Percentiles rank a stretch among this genome's conserved stretches.
These are phyloP conservation scores for Pichia gijzeniarum DNA, from an alignment of 805 yeast species.

Conservation along the genomic window DNA sequence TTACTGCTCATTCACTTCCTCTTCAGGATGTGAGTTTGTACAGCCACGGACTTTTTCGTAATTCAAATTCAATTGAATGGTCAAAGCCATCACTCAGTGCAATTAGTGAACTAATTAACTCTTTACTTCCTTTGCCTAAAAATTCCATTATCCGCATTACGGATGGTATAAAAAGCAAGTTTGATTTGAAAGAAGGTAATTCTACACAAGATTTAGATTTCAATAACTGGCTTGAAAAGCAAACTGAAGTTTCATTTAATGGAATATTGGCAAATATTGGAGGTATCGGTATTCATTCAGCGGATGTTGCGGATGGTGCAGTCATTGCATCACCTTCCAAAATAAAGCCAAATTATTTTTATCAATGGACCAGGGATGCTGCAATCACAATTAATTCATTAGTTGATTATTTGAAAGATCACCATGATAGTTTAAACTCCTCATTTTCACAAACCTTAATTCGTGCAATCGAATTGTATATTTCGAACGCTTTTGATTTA, in stretches of 20 bases:
- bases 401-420: slow-evolving; percentile 47
- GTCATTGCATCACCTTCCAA: slow-evolving; percentile 83
- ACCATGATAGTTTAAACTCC: slow-evolving; percentile 18
- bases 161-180: slow-evolving; percentile 3
- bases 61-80: neutral
- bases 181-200: neutral
- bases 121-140: too few species aligned
- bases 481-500: slow-evolving; percentile 48
- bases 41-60: too few species aligned
- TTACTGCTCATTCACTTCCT: too few species aligned
- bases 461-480: slow-evolving; percentile 48
- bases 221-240: slow-evolving; percentile 43
- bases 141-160: neutral
- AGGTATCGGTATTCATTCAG: slow-evolving; percentile 33
- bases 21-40: too few species aligned
- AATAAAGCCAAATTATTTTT: slow-evolving; percentile 69
- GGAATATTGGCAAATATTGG: slow-evolving; percentile 52
- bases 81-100: neutral
- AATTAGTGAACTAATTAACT: neutral
- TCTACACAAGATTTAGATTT: slow-evolving; percentile 31
- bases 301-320: slow-evolving; percentile 53
- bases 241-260: slow-evolving; percentile 37
- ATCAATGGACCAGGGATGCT: slow-evolving; percentile 87
- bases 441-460: slow-evolving; percentile 15
- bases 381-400: slow-evolving; percentile 73